phyloP scores from a whole-genome alignment of 176 grass and related monocot species.

The Bolboschoenus planiculmis region DNA sequence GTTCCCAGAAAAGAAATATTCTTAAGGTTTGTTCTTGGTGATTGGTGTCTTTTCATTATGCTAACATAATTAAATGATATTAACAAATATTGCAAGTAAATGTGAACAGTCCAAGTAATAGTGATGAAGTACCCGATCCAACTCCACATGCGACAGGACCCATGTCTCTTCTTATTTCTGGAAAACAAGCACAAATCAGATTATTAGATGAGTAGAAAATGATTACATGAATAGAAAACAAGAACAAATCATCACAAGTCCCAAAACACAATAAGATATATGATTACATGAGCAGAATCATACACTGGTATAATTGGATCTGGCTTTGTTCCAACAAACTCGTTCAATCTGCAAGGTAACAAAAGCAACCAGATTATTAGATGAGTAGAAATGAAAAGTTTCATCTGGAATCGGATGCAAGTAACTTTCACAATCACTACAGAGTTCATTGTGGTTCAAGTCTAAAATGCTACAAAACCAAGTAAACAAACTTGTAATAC shows the following conservation, averaged over 20 bases:
- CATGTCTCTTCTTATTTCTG: constrained; percentile 65
- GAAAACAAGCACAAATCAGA: constrained; percentile 13
- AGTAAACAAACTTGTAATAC: neutral
- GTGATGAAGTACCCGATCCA: constrained; percentile 57
- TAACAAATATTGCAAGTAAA: neutral
- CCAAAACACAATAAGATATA: constrained; percentile 11
- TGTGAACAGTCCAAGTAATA: neutral
- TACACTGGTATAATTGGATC: constrained; percentile 90
- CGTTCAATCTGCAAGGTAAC: constrained; percentile 56
- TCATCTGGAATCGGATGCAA: constrained; percentile 9
- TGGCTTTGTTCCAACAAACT: constrained; percentile 70
- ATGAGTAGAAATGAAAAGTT: neutral
- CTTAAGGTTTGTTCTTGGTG: neutral
- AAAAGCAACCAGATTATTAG: neutral
- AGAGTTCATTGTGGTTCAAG: neutral
- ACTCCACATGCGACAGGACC: constrained; percentile 45
- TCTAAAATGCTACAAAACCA: neutral
- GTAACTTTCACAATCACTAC: neutral
- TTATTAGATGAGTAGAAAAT: constrained; percentile 12
- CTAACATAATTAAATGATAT: neutral
- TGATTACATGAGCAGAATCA: constrained; percentile 26
- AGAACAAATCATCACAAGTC: constrained; percentile 15
- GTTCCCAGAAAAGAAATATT: neutral
- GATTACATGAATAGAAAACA: constrained; percentile 8
- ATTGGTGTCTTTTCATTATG: neutral